Conservation (phyloP, 371 early-diverging fungal genomes). For the Batkoa obscura region DNA sequence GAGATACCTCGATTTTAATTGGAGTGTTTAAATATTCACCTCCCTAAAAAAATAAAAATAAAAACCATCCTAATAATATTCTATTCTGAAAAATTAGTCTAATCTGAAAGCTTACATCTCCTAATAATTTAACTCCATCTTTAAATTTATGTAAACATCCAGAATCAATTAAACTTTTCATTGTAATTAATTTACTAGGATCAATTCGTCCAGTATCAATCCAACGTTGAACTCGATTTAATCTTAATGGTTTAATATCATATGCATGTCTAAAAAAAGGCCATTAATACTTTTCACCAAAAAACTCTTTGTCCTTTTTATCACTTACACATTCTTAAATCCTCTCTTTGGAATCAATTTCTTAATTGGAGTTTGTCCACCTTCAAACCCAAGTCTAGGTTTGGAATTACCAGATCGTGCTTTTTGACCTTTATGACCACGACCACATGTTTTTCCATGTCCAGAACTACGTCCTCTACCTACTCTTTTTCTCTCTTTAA, state of each 20-base stretch:
- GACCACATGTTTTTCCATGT: slow-evolving; percentile 75
- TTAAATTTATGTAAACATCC: slow-evolving; percentile 56
- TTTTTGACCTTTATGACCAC: slow-evolving; percentile 87
- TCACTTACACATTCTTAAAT: slow-evolving; percentile 46
- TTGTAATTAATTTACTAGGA: slow-evolving; percentile 57
- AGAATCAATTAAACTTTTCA: slow-evolving; percentile 55
- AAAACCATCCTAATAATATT: too few relatives aligned
- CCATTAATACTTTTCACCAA: neutral
- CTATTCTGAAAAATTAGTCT: neutral
- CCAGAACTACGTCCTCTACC: slow-evolving; percentile 75
- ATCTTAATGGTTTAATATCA: slow-evolving; percentile 49
- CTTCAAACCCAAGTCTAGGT: slow-evolving; percentile 76
- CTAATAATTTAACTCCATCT: slow-evolving; percentile 76
- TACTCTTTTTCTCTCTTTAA: slow-evolving; percentile 36
- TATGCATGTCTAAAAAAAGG: slow-evolving; percentile 27
- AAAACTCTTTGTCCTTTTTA: neutral
- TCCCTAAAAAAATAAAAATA: slow-evolving; percentile 20
- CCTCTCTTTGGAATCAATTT: slow-evolving; percentile 82
- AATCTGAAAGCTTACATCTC: slow-evolving; percentile 27
- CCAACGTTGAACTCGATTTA: slow-evolving; percentile 85
- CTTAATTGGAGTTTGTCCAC: slow-evolving; percentile 80
- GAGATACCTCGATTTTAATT: slow-evolving; percentile 67
- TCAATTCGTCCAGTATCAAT: slow-evolving; percentile 73
- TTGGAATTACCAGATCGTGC: slow-evolving; percentile 58
- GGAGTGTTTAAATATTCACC: slow-evolving; percentile 38